A percentile compares a stretch with the other conserved stretches of the same genome.
phyloP scores from a whole-genome alignment of 805 yeast genomes.

The Candida ovalis region DNA sequence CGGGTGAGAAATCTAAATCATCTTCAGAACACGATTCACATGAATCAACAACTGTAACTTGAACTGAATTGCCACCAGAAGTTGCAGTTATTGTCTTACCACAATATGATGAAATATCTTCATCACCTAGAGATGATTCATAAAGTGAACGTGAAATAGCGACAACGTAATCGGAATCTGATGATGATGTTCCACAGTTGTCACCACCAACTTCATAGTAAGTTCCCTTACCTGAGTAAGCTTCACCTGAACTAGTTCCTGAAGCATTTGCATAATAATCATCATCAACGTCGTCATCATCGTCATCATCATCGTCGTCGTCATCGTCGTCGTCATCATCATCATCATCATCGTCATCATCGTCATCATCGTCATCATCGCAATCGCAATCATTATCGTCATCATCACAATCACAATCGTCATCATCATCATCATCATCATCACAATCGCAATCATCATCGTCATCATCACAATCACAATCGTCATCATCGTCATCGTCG shows the following conservation, averaged over 20 bases:
- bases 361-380: too few species aligned
- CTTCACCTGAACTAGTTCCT: constrained; percentile 1
- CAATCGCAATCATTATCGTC: too few species aligned
- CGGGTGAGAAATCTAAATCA: constrained; percentile 53
- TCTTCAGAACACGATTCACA: constrained; percentile 45
- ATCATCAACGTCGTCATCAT: too few species aligned
- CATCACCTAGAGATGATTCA: constrained; percentile 21
- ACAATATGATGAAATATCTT: constrained; percentile 38
- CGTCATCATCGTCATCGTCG: neutral
- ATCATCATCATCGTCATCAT: too few species aligned
- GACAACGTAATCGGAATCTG: constrained; percentile 41
- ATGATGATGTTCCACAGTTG: constrained; percentile 45
- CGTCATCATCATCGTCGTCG: too few species aligned
- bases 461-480: neutral
- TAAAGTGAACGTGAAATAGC: constrained; percentile 46
- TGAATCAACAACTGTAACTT: constrained; percentile 51
- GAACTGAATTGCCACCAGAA: constrained; percentile 46
- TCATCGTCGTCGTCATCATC: too few species aligned
- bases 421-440: too few species aligned
- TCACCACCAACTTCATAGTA: constrained; percentile 44
- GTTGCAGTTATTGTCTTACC: constrained; percentile 45
- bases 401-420: too few species aligned
- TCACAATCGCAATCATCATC: neutral
- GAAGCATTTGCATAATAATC: neutral
- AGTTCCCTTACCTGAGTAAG: constrained; percentile 44